These are phyloP conservation scores for Tremellales sp. DNA, from an alignment of 1,284 basidiomycete genomes.

Conservation along the genomic window DNA sequence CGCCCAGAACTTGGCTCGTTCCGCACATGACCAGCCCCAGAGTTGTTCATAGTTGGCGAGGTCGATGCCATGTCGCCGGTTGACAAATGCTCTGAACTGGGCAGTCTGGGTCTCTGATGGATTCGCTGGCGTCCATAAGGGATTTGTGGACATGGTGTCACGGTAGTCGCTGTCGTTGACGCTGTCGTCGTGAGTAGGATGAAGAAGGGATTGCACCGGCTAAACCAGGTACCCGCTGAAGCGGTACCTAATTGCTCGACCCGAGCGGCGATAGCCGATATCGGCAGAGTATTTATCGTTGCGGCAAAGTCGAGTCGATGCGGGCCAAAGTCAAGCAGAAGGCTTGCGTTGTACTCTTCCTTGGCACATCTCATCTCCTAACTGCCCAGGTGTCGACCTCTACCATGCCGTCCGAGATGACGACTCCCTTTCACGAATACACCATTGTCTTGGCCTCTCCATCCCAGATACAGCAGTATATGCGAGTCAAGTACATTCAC, in stretches of 20 bases:
- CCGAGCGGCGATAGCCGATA: background rate
- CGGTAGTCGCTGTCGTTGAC: background rate
- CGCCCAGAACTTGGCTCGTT: constrained; percentile 68
- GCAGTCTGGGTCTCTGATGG: constrained; percentile 56
- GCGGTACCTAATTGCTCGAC: background rate
- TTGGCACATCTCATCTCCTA: too few relatives aligned
- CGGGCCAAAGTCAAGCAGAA: background rate
- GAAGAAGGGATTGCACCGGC: background rate
- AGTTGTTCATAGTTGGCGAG: constrained; percentile 64
- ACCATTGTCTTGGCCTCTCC: constrained; percentile 20
- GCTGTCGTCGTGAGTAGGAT: background rate
- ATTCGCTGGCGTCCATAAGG: constrained; percentile 56
- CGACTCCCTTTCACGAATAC: constrained; percentile 9
- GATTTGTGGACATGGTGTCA: constrained; percentile 5
- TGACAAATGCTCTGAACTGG: constrained; percentile 59
- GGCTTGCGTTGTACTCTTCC: too few relatives aligned
- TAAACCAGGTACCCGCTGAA: background rate
- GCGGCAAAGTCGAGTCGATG: background rate
- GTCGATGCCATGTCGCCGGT: constrained; percentile 53
- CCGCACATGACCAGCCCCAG: constrained; percentile 63
- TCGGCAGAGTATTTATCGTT: background rate
- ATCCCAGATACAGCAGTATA: constrained; percentile 19
- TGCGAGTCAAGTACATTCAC: constrained; percentile 6
- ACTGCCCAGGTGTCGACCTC: too few relatives aligned
- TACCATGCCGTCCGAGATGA: background rate